Evolutionary conservation across 2,329 filamentous ascomycete genomes (phyloP).

Genomic region (Proliferodiscus dingleyae): DNA sequence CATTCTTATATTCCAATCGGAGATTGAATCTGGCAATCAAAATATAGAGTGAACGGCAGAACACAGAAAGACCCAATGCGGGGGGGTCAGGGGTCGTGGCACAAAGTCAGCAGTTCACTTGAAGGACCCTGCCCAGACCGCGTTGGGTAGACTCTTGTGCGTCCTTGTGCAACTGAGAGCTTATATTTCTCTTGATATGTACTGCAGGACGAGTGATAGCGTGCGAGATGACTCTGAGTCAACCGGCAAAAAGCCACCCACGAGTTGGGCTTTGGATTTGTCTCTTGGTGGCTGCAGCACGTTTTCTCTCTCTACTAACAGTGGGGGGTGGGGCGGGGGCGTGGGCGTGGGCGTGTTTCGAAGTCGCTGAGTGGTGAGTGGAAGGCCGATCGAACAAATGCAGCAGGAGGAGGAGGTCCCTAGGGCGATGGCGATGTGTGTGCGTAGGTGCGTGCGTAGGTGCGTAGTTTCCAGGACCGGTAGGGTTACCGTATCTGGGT

Average conservation of each 20-base stretch:
- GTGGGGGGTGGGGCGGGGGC: neutral
- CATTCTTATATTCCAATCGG: neutral
- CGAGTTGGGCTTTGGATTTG: neutral
- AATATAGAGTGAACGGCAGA: too few relatives aligned
- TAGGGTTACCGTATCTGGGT: too few relatives aligned
- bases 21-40: neutral
- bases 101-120: too few relatives aligned
- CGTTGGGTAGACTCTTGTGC: neutral
- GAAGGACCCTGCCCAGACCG: too few relatives aligned
- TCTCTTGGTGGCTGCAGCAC: neutral
- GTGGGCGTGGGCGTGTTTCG: conserved; percentile 6
- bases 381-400: too few relatives aligned
- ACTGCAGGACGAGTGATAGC: neutral
- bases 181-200: neutral
- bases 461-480: too few relatives aligned
- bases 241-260: neutral
- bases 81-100: neutral
- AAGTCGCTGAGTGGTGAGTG: conserved; percentile 12
- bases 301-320: neutral
- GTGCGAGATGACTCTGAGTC: neutral
- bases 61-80: too few relatives aligned
- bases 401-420: too few relatives aligned
- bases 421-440: too few relatives aligned
- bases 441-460: too few relatives aligned
- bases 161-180: neutral